These are phyloP conservation scores for Williopsis jadinii DNA, from an alignment of 1,139 yeast species.

Conservation along the genomic window DNA sequence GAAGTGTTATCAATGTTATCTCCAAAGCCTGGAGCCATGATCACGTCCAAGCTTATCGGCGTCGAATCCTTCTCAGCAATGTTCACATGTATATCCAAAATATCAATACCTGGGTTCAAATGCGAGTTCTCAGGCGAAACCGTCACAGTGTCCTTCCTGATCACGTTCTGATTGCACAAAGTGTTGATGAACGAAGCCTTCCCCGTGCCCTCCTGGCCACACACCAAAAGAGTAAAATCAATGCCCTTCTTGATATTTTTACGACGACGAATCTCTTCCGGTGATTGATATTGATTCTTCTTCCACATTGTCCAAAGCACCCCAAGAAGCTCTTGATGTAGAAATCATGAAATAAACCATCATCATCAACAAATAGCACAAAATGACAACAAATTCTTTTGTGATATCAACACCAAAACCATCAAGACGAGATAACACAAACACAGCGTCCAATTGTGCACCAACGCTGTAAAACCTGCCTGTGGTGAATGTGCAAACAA, in stretches of 20 bases:
- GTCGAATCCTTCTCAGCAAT: constrained; percentile 34
- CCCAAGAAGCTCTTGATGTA: not conserved
- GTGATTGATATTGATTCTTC: constrained; percentile 19
- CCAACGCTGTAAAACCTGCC: too few species aligned
- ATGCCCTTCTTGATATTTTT: constrained; percentile 55
- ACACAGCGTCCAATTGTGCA: too few species aligned
- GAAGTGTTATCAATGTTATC: constrained; percentile 29
- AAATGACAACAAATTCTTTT: too few species aligned
- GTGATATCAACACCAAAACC: too few species aligned
- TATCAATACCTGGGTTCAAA: constrained; percentile 22
- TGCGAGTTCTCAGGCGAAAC: constrained; percentile 21
- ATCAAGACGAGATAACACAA: too few species aligned
- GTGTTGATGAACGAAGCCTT: constrained; percentile 57
- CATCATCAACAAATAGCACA: too few species aligned
- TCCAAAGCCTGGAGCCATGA: constrained; percentile 41
- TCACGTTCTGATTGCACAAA: constrained; percentile 36
- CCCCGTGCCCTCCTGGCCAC: constrained; percentile 58
- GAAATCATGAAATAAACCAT: too few species aligned
- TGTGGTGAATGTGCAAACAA: too few species aligned
- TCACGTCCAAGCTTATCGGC: constrained; percentile 34
- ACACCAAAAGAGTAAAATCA: constrained; percentile 48
- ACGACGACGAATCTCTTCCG: constrained; percentile 47
- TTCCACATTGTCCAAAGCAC: not conserved
- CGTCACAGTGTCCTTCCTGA: constrained; percentile 11
- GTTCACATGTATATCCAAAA: constrained; percentile 21